Evolutionary conservation across 2,329 filamentous ascomycete species (phyloP), one percentile per base, ranked within the genome.

Genomic region (Phaeosphaeriaceae sp.): DNA sequence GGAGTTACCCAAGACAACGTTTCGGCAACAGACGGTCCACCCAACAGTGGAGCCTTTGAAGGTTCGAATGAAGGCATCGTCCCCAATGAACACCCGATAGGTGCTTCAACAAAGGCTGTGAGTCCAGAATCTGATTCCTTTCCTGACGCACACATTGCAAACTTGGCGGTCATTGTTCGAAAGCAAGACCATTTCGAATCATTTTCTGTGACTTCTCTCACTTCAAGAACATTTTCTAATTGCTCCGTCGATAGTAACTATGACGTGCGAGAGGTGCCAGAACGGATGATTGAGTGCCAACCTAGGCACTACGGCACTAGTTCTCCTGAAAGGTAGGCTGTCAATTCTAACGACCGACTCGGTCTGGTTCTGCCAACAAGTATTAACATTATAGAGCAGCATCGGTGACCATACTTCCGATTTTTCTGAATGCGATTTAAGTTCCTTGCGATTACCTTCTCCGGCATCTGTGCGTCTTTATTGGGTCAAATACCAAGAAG

Each of bases 151-250:
- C 79, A 83, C 63, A 75, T 82, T 53, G 75, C 77, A 57, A 74
- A 74, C 47, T 74, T 85, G 54, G 77, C 76, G 34, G 80, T 83
- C 50, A 73, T 85, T 53, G 78, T 84, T 46, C 78, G 73, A 59
- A 76, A 72, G 45, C 72, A 73, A 63, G 67, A 66, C 44, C 56
- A 60, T 45, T 54, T 50, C 48, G 65, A 64, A 65, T 58, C 64
- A 53, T 66, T 52, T 63, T 66, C 55, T 57, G 70, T 58, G 62
- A 50, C 72, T 53, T 52, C 54, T 53, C 56, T 48, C 46, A 50
- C 59, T 51, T 60, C 64, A 48, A 75, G 78, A 68, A 82, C 79
- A 16, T 82, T 82, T 69, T 82, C 81, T 54, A 81, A 83, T 67
- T 77, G 79, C 54, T 81, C 77, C 41, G 79, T 84, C 70, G 78